Evolutionary conservation across 2,329 filamentous ascomycete genomes (phyloP), one percentile per base, ranked within the genome.

Genomic region (Aspergillus pseudonomiae): DNA sequence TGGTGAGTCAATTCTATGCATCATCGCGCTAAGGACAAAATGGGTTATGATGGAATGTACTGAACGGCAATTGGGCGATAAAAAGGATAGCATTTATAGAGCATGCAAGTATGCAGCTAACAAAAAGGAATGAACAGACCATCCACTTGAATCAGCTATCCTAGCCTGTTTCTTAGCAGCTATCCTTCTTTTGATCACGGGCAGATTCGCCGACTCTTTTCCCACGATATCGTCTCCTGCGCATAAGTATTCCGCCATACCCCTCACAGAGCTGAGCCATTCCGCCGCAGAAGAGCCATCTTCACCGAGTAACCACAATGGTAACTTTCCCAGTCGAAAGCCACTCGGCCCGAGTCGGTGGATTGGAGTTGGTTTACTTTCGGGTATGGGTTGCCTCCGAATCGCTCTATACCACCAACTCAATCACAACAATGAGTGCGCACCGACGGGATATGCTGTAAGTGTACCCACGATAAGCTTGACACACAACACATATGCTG

Each of bases 81-180:
- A 43, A 19, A 43, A 30, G 57, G 16, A 24, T 9, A 55, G 12
- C 34, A 26, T 57, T 6, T 10, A 41, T 6, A 6, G 39, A n/a
- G 24, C 53, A 32, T 19, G n/a, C n/a, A n/a, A 26, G 32, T 24
- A 32, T 32, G 36, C 28, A 41, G 26, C 59, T 53, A 62, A 61
- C 46, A 60, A 21, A 62, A 70, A 55, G 71, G 59, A 32, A 24
- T 50, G 52, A 53, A 34, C 62, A 82, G 83, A 84, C 67, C 80
- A 79, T 56, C 82, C 83, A 4, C 67, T 83, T 16, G 81, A 81
- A 66, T 77, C 81, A 7, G 71, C 76, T 21, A 73, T 81, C 43
- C 66, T 82, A 5, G 70, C 78, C 26, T 80, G 83, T 45, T 75
- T 78, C 46, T 70, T 79, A 28, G 72, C 78, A 11, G 81, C 80